Base-by-base conservation (phyloP, 768 basidiomycete genomes). In the Serendipita sp. region DNA sequence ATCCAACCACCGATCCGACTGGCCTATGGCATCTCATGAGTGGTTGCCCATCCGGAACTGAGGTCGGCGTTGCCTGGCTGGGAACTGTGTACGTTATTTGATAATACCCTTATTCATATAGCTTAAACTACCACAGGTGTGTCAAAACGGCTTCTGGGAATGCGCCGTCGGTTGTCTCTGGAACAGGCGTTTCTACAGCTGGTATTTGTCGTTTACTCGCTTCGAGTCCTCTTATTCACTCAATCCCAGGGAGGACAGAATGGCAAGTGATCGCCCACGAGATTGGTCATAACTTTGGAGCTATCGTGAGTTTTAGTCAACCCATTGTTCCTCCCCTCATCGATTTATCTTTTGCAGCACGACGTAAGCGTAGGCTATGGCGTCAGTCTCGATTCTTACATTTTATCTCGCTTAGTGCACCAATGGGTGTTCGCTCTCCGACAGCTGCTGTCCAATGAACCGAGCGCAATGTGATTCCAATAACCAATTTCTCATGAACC, bases 1-100 rank as follows among this genome's bases (percentile, higher is more conserved):
- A 60, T 3, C 56, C 28, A n/a, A 10, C 56, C 10, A 48, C 60
- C 11, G 89, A 92, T 71, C 81, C 83, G 16, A 83, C 81, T 24
- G 92, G 91, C 2, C 77, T 95, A 35, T 93, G 90, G 88, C 91
- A 92, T 75, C 76, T 93, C 11, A 87, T 93, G 85, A 89, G 86
- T 68, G 84, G 84, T 30, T 90, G 89, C 69, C 83, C 86, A 2
- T 85, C 86, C 7, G 87, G 87, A n/a, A 80, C 82, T 8, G 88
- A 90, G 74, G 83, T 86, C 44, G 92, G 91, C 24, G 89, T 93
- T 56, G 91, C 91, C 3, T 92, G 90, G 91, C 80, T 95, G 2
- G 88, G 81, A 24, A 89, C 88, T 18, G 71, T 93, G 74, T 88
- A 75, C 70, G 79, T 35, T 65, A 65, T 45, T 30, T 46, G n/a